These are phyloP conservation scores for Cladosporium austrohemisphaericum DNA, from an alignment of 2,329 filamentous ascomycete species.

Conservation along the genomic window DNA sequence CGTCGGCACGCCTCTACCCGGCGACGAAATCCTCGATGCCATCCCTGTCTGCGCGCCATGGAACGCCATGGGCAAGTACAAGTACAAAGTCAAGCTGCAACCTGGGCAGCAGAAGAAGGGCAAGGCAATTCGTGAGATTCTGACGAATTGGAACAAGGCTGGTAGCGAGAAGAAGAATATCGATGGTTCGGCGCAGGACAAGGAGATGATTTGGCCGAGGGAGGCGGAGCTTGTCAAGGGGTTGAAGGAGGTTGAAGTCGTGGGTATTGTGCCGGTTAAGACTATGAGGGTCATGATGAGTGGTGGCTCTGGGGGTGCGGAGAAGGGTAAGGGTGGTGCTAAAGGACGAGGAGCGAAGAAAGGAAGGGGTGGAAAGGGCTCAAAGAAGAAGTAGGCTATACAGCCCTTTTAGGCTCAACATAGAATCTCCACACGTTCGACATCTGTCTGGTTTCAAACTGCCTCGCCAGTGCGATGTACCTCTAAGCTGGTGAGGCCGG, in stretches of 20 bases:
- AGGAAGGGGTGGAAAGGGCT: conserved; percentile 27
- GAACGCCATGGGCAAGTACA: conserved; percentile 64
- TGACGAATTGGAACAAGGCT: conserved; percentile 74
- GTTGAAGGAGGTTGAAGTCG: conserved; percentile 76
- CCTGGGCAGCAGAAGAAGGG: conserved; percentile 88
- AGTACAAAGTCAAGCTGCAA: conserved; percentile 94
- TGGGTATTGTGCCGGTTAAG: conserved; percentile 74
- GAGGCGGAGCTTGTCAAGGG: conserved; percentile 81
- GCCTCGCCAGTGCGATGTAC: too few species aligned
- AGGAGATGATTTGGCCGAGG: conserved; percentile 75
- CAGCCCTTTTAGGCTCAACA: too few species aligned
- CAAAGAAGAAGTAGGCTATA: conserved; percentile 25
- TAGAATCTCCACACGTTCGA: too few species aligned
- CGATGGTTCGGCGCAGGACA: conserved; percentile 47
- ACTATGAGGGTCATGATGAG: conserved; percentile 77
- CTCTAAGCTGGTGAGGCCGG: too few species aligned
- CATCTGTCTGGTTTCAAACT: too few species aligned
- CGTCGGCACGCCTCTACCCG: conserved; percentile 71
- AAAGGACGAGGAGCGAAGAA: conserved; percentile 31
- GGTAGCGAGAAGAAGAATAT: conserved; percentile 47
- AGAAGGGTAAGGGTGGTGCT: conserved; percentile 37
- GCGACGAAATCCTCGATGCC: conserved; percentile 73
- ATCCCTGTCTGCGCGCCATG: conserved; percentile 62
- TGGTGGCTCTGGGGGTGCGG: conserved; percentile 47
- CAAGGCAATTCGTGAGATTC: conserved; percentile 85